Conservation (phyloP, 2,329 filamentous ascomycete genomes). For the Epichloe gansuensis region DNA sequence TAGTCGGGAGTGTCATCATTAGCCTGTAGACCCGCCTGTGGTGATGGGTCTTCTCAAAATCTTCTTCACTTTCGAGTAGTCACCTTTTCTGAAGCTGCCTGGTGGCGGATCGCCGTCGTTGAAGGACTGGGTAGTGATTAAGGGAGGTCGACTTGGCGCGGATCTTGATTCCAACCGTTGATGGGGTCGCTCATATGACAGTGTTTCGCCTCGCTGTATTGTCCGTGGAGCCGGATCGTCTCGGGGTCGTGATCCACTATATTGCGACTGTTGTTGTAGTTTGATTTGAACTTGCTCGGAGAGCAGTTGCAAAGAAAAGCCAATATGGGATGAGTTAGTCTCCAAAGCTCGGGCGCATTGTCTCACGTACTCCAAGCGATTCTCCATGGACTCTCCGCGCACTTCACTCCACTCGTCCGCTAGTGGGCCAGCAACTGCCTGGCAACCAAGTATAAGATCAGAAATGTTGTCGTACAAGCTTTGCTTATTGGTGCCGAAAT, state of each 20-base stretch:
- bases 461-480: slow-evolving; percentile 87
- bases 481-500: slow-evolving; percentile 87
- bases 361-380: slow-evolving; percentile 69
- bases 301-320: slow-evolving; percentile 76
- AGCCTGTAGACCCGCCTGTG: slow-evolving; percentile 31
- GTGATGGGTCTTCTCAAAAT: slow-evolving; percentile 53
- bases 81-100: slow-evolving; percentile 44
- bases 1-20: slow-evolving; percentile 75
- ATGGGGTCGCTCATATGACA: slow-evolving; percentile 43
- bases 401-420: slow-evolving; percentile 93
- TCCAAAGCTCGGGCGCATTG: slow-evolving; percentile 70
- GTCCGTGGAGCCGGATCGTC: slow-evolving; percentile 36
- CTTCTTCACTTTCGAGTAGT: slow-evolving; percentile 52
- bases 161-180: slow-evolving; percentile 43
- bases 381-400: slow-evolving; percentile 81
- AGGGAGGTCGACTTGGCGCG: slow-evolving; percentile 29
- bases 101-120: slow-evolving; percentile 44
- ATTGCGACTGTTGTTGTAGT: slow-evolving; percentile 25
- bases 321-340: slow-evolving; percentile 74
- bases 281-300: slow-evolving; percentile 64
- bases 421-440: slow-evolving; percentile 81
- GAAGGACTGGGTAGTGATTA: slow-evolving; percentile 50
- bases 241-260: slow-evolving; percentile 27
- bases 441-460: slow-evolving; percentile 76
- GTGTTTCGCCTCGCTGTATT: slow-evolving; percentile 44